Conservation (phyloP, 495 filamentous ascomycete species). For the Cercophora scortea region DNA sequence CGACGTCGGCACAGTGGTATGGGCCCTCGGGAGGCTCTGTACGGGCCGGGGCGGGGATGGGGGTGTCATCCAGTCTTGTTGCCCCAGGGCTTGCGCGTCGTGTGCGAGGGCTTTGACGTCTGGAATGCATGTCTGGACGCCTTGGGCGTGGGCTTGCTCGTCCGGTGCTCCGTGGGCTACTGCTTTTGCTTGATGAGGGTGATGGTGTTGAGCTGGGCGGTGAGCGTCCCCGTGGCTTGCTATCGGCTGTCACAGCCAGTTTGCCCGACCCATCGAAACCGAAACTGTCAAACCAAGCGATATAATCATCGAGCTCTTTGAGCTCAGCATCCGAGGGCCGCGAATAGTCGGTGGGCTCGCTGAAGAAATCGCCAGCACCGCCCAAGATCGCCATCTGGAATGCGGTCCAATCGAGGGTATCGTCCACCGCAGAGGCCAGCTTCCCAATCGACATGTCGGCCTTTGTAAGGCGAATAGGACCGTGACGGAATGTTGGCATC, state of each 20-base stretch:
- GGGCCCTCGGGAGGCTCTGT: background rate
- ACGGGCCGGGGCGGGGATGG: background rate
- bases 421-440: conserved; percentile 31
- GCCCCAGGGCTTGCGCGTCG: too few species aligned
- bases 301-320: conserved; percentile 32
- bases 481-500: conserved; percentile 37
- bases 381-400: conserved; percentile 50
- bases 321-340: conserved; percentile 26
- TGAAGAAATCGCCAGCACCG: conserved; percentile 36
- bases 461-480: conserved; percentile 38
- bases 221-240: background rate
- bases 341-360: conserved; percentile 33
- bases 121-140: too few species aligned
- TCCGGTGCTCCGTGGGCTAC: background rate
- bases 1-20: background rate
- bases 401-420: conserved; percentile 47
- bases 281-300: conserved; percentile 35
- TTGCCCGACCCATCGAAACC: conserved; percentile 28
- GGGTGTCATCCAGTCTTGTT: too few species aligned
- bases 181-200: background rate
- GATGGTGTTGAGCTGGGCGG: background rate
- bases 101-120: too few species aligned
- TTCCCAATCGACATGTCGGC: conserved; percentile 26
- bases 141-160: background rate
- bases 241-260: conserved; percentile 20